Percentiles rank a stretch among this genome's conserved stretches.
Conservation (phyloP, 2,329 filamentous ascomycete genomes). For the Hypoxylon sp. region DNA sequence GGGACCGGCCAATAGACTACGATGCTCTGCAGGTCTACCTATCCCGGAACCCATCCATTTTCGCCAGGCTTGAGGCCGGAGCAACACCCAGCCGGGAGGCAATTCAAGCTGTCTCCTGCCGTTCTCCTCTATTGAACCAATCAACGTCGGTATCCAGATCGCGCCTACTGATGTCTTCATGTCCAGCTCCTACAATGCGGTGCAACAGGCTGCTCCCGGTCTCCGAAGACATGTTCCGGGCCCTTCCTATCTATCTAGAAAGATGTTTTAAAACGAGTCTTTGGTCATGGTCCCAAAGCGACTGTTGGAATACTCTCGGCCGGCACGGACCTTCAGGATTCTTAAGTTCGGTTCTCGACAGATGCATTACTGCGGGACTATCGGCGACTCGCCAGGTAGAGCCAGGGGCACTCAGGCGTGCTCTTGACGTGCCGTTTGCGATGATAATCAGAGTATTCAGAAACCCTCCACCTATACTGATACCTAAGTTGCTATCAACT, state of each 20-base stretch:
- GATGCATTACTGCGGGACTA: constrained; percentile 42
- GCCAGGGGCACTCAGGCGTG: constrained; percentile 34
- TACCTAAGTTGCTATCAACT: constrained; percentile 40
- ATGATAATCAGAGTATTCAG: constrained; percentile 41
- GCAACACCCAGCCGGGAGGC: constrained; percentile 38
- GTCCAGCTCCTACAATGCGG: constrained; percentile 7
- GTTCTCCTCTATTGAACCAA: constrained; percentile 30
- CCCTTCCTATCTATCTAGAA: constrained; percentile 33
- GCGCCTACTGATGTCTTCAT: constrained; percentile 4
- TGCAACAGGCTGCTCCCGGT: constrained; percentile 22
- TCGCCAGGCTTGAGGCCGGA: constrained; percentile 40
- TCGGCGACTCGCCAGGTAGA: constrained; percentile 41
- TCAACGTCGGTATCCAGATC: background rate
- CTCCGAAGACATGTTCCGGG: constrained; percentile 33
- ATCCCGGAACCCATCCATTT: constrained; percentile 41
- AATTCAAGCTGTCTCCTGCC: constrained; percentile 41
- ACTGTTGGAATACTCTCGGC: constrained; percentile 40
- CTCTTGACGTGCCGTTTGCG: constrained; percentile 41
- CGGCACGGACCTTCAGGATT: constrained; percentile 39
- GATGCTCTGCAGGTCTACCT: constrained; percentile 41
- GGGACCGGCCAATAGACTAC: constrained; percentile 39
- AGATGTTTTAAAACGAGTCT: constrained; percentile 34
- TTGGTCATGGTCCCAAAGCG: constrained; percentile 36
- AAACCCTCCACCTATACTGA: constrained; percentile 41
- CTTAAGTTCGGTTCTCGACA: constrained; percentile 40